Evolutionary conservation across 257 asterid species (phyloP), one percentile per base, ranked within the genome.

Genomic region (Osmanthus fragrans): DNA sequence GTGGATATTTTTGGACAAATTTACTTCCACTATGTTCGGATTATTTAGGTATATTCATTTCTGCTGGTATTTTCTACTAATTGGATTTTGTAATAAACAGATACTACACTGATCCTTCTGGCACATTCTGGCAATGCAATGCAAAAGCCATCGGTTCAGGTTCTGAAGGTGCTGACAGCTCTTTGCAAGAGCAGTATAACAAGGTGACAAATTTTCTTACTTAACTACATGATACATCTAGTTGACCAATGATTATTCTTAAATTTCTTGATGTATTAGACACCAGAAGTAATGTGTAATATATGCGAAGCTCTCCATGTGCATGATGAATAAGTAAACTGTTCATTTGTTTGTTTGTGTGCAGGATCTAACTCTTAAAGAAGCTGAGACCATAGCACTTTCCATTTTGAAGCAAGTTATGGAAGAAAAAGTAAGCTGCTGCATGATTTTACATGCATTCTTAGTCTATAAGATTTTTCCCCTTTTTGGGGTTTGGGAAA

Each of bases 161-260:
- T 71, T 94, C 97, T 1, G 97, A 92, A 91, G 99, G 99, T 29
- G 99, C 99, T 77, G 99, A 94, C 82, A 94, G 99, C 91, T 91
- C 99, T 73, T 82, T 94, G 91, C 99, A 92, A 76, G 99, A 94
- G 97, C 97, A 92, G 79, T 94, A 73, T 73, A 91, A 89, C 85
- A 86, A 92, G 94, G 98, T 92, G 84, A 36, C 19, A 3, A 0
- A 4, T 64, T 27, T 60, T 45, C 10, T 16, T 66, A 21, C 54
- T 39, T 7, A 13, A 45, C 54, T 13, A 4, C 19, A 45, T 45
- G 54, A 13, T 45, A 45, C 54, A 63, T 63, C 34, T 63, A 9
- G 33, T 63, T 23, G 18, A 63, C 68, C 9, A 11, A 15, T 11
- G 33, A 10, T 23, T 63, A 10, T 23, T 63, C 34, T 11, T 21